A percentile compares a stretch with the other conserved stretches of the same genome.
phyloP scores from a whole-genome alignment of 345 rosid genomes.

The Citrus sinensis region DVS_A1.0 CM039169.1:6525001-6525500 shows the following conservation, averaged over 20 bases:
- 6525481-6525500: constrained; percentile 16
- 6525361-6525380: constrained; percentile 52
- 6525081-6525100: constrained; percentile 53
- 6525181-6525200: constrained; percentile 41
- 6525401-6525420: constrained; percentile 28
- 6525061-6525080: constrained; percentile 63
- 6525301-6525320: constrained; percentile 48
- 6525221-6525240: background rate
- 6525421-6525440: constrained; percentile 35
- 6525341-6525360: constrained; percentile 80
- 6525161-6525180: constrained; percentile 54
- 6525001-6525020: constrained; percentile 58
- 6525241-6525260: background rate
- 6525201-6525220: background rate
- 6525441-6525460: constrained; percentile 10
- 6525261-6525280: constrained; percentile 6
- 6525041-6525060: constrained; percentile 62
- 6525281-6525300: constrained; percentile 51
- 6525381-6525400: constrained; percentile 36
- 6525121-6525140: constrained; percentile 67
- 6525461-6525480: constrained; percentile 12
- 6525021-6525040: constrained; percentile 26
- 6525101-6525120: constrained; percentile 52
- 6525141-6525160: constrained; percentile 56
- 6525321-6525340: constrained; percentile 74